phyloP scores from a whole-genome alignment of 1,284 basidiomycete species.

The Sporisorium reilianum region DNA sequence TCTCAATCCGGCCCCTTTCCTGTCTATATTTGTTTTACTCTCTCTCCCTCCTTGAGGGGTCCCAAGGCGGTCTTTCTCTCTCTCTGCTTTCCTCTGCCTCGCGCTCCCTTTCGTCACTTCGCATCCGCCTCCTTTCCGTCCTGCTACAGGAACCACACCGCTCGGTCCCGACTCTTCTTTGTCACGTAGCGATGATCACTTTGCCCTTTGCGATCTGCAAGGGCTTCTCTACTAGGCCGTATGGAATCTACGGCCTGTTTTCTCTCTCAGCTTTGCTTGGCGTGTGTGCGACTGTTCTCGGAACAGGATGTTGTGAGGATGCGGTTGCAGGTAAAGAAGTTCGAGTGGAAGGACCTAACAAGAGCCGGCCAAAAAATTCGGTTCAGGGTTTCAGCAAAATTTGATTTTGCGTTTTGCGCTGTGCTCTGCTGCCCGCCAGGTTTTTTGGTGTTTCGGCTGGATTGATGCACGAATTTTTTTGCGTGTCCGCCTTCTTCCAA shows the following conservation, averaged over 20 bases:
- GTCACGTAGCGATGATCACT: conserved; percentile 8
- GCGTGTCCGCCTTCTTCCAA: not conserved
- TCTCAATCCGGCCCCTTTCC: conserved; percentile 3
- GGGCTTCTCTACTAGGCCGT: not conserved
- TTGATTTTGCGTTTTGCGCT: not conserved
- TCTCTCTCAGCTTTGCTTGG: not conserved
- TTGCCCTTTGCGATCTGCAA: not conserved
- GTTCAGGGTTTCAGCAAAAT: conserved; percentile 2
- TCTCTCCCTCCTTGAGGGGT: not conserved
- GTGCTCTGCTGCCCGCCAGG: not conserved
- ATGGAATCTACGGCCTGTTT: not conserved
- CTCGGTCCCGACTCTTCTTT: not conserved
- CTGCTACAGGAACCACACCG: not conserved
- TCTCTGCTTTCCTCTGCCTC: not conserved
- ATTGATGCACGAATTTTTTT: conserved; percentile 3
- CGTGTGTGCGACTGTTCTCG: not conserved
- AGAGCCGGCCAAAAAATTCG: not conserved
- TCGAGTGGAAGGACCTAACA: no score
- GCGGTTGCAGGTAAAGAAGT: no score
- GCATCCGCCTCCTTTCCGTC: conserved; percentile 1
- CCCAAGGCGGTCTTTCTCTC: conserved; percentile 14
- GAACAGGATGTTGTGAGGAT: not conserved
- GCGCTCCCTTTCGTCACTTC: conserved; percentile 2
- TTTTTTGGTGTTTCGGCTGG: conserved; percentile 1
- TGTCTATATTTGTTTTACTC: conserved; percentile 6